phyloP scores from a whole-genome alignment of 371 early-diverging fungal species.

The Mucor racemosus region DNA sequence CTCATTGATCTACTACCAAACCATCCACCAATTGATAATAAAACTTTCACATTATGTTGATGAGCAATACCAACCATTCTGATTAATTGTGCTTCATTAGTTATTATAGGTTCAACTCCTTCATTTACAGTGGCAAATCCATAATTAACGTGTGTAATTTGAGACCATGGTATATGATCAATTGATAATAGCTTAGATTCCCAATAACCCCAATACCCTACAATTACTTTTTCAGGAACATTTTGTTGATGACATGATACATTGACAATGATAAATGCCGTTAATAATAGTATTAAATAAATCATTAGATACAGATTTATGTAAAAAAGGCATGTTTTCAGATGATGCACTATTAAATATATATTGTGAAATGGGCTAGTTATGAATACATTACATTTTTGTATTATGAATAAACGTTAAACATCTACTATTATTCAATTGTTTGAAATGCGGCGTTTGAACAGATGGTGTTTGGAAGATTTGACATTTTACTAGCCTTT shows the following conservation, averaged over 20 bases:
- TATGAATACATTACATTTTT: neutral
- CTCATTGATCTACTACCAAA: constrained; percentile 45
- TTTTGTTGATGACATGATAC: neutral
- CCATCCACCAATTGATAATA: constrained; percentile 74
- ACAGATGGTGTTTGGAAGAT: too few species aligned
- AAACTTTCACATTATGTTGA: constrained; percentile 49
- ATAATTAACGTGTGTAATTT: constrained; percentile 31
- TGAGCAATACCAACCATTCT: constrained; percentile 45
- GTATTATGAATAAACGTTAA: neutral
- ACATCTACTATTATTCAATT: too few species aligned
- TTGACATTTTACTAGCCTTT: too few species aligned
- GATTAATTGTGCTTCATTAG: constrained; percentile 18
- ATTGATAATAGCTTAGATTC: constrained; percentile 27
- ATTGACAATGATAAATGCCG: neutral
- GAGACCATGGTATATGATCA: constrained; percentile 32
- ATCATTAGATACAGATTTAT: neutral
- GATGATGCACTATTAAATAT: neutral
- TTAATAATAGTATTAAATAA: neutral
- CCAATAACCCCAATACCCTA: constrained; percentile 19
- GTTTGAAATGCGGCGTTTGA: too few species aligned
- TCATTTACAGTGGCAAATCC: constrained; percentile 28
- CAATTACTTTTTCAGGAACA: neutral
- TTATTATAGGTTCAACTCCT: constrained; percentile 13
- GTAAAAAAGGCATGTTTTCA: neutral
- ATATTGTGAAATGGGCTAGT: neutral